Evolutionary conservation across 768 basidiomycete genomes (phyloP).

Genomic region (Polyporus arcularius): DNA sequence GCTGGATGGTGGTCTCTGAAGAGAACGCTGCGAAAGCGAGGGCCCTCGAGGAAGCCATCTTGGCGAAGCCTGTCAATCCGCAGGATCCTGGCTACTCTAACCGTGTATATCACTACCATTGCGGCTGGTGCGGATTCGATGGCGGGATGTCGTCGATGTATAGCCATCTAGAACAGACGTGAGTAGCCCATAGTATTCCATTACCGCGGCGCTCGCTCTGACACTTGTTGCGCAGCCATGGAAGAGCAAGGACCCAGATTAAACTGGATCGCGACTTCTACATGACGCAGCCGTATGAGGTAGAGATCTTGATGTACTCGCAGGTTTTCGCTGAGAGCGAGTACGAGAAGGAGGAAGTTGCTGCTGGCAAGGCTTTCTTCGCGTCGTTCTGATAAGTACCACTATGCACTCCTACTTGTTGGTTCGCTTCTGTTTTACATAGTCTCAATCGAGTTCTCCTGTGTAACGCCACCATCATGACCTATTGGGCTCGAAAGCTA

Average conservation of each 20-base stretch:
- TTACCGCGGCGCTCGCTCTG: neutral
- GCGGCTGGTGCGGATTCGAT: neutral
- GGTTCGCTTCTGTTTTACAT: too few species aligned
- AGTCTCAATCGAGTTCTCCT: too few species aligned
- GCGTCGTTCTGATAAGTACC: neutral
- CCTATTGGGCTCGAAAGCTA: too few species aligned
- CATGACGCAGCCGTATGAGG: neutral
- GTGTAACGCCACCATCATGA: too few species aligned
- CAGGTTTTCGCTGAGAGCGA: neutral
- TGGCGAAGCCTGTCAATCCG: too few species aligned
- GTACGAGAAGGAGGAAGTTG: neutral
- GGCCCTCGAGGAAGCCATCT: neutral
- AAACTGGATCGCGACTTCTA: neutral
- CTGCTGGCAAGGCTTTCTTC: neutral
- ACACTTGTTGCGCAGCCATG: neutral
- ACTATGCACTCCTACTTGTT: too few species aligned
- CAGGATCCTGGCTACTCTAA: too few species aligned
- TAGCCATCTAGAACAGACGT: neutral
- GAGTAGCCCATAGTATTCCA: neutral
- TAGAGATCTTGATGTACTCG: neutral
- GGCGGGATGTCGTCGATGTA: neutral
- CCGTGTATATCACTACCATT: neutral
- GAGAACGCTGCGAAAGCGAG: neutral
- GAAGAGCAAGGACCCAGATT: neutral
- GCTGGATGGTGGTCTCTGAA: neutral